A percentile compares a stretch with the other conserved stretches of the same genome.
Evolutionary conservation across 2,329 filamentous ascomycete species (phyloP).

Genomic region (Penicillium aurantiogriseum): DNA sequence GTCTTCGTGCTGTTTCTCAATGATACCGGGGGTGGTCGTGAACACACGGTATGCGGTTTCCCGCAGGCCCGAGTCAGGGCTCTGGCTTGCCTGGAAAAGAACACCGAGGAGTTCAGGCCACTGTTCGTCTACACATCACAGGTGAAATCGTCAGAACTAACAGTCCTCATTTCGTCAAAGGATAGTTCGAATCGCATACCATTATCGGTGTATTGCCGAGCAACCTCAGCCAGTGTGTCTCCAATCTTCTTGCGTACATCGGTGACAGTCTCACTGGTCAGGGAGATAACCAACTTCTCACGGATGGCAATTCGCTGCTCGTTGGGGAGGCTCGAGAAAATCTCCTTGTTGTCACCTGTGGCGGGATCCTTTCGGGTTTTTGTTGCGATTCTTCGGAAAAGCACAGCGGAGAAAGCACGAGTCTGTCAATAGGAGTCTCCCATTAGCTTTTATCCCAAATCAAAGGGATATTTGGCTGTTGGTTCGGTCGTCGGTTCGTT

Average conservation of each 20-base stretch:
- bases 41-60: conserved; percentile 96
- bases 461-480: not conserved
- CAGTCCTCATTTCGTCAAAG: not conserved
- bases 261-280: conserved; percentile 70
- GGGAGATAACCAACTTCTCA: conserved; percentile 74
- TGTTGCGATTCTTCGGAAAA: conserved; percentile 90
- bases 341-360: conserved; percentile 70
- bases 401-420: conserved; percentile 86
- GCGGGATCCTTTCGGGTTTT: conserved; percentile 75
- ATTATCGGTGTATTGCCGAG: conserved; percentile 89
- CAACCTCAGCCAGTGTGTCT: conserved; percentile 94
- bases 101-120: conserved; percentile 88
- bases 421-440: conserved; percentile 54
- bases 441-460: conserved; percentile 5
- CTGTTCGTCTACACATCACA: conserved; percentile 60
- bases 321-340: conserved; percentile 75
- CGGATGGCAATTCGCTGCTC: conserved; percentile 77
- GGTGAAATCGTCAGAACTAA: conserved; percentile 10
- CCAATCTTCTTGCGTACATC: conserved; percentile 90
- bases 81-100: conserved; percentile 88
- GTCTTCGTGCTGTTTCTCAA: conserved; percentile 92
- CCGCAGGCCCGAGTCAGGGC: conserved; percentile 75
- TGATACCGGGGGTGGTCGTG: conserved; percentile 89
- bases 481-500: not conserved
- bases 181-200: conserved; percentile 55